Conservation (phyloP, 306 rosid species). For the Gastrolobium villosum region DNA sequence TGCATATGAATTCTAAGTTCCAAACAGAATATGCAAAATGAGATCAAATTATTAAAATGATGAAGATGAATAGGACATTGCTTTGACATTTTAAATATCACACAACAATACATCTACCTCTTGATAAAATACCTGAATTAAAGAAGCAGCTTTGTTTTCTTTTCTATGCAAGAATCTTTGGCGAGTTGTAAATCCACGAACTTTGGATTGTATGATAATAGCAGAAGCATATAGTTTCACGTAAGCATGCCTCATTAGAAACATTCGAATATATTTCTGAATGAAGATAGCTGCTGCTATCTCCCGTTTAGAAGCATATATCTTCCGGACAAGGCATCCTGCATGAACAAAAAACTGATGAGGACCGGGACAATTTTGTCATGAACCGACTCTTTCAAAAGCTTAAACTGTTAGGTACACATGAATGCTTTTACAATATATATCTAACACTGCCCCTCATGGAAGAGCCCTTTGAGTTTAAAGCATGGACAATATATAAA, state of each 20-base stretch:
- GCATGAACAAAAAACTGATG: constrained; percentile 31
- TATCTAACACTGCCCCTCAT: too few species aligned
- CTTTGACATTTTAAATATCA: constrained; percentile 29
- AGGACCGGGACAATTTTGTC: constrained; percentile 1
- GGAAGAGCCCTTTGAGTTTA: too few species aligned
- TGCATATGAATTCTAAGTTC: not conserved
- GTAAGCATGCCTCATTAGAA: constrained; percentile 60
- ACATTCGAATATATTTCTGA: constrained; percentile 69
- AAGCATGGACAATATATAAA: too few species aligned
- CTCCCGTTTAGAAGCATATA: constrained; percentile 68
- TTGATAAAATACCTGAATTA: constrained; percentile 68
- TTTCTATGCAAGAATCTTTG: constrained; percentile 63
- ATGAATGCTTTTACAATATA: too few species aligned
- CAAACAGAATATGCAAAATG: not conserved
- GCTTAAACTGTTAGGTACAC: too few species aligned
- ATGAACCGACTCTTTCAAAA: too few species aligned
- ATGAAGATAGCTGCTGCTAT: constrained; percentile 64
- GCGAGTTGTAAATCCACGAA: constrained; percentile 76
- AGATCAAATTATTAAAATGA: not conserved
- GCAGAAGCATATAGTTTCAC: constrained; percentile 60
- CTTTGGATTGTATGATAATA: constrained; percentile 65
- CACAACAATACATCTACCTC: constrained; percentile 1
- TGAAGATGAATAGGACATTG: not conserved
- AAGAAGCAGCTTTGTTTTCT: constrained; percentile 75
- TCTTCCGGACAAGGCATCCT: constrained; percentile 72